Conservation (phyloP, 2,329 filamentous ascomycete genomes). For the Ophiostoma ulmi region DNA sequence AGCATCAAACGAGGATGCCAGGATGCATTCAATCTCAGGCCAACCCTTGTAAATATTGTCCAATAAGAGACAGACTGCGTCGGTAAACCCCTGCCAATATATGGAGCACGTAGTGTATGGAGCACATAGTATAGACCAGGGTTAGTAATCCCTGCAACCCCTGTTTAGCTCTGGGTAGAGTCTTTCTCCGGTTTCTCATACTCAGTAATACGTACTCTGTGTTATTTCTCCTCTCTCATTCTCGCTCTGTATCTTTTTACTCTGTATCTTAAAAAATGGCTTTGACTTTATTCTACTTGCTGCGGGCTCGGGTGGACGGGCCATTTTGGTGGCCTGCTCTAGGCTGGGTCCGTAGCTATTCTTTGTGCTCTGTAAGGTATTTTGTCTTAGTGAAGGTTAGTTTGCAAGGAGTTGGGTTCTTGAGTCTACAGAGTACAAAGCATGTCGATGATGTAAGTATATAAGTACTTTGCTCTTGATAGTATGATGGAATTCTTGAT, state of each 20-base stretch:
- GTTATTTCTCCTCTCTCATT: background rate
- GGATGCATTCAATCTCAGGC: background rate
- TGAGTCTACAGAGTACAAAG: background rate
- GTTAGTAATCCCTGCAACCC: slow-evolving; percentile 3
- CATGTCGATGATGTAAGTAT: background rate
- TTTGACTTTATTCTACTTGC: background rate
- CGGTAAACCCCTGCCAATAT: slow-evolving; percentile 8
- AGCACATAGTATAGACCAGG: too few relatives aligned
- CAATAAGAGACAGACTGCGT: background rate
- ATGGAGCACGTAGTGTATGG: background rate
- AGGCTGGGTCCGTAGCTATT: background rate
- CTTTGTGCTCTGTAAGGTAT: background rate
- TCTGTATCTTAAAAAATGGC: background rate
- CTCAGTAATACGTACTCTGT: background rate
- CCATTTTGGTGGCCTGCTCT: slow-evolving; percentile 9
- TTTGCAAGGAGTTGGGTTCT: background rate
- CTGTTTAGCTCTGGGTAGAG: background rate
- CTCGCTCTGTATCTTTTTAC: background rate
- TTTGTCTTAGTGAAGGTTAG: background rate
- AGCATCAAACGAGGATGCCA: background rate
- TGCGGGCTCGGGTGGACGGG: slow-evolving; percentile 6
- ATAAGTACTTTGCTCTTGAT: background rate
- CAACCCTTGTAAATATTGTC: background rate
- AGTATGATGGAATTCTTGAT: background rate
- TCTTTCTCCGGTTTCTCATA: background rate